Conservation (phyloP, 2,329 filamentous ascomycete species). For the Neofusicoccum sp. region DNA sequence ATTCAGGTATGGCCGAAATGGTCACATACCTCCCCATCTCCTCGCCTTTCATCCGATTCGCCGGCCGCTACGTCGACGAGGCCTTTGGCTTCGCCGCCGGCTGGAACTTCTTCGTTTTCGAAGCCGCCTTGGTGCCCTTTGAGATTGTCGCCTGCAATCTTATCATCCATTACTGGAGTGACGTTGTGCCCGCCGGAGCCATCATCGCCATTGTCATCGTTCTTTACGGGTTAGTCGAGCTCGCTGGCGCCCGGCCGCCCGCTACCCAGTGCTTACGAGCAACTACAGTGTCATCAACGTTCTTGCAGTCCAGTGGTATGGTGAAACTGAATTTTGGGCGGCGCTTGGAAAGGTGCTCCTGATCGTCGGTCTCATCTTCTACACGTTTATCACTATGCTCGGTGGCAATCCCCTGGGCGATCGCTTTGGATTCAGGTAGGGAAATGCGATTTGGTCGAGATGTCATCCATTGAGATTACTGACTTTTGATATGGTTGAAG, state of each 20-base stretch:
- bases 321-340: conserved; percentile 77
- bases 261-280: conserved; percentile 52
- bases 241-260: not conserved
- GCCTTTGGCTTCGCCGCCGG: conserved; percentile 71
- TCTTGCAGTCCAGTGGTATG: conserved; percentile 69
- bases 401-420: conserved; percentile 73
- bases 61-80: conserved; percentile 71
- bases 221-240: conserved; percentile 56
- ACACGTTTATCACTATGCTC: conserved; percentile 80
- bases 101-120: conserved; percentile 73
- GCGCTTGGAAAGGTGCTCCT: conserved; percentile 74
- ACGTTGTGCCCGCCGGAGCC: conserved; percentile 55
- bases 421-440: conserved; percentile 73
- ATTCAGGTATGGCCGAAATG: conserved; percentile 65
- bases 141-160: conserved; percentile 68
- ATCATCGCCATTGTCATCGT: conserved; percentile 71
- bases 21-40: conserved; percentile 74
- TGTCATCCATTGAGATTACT: conserved; percentile 59
- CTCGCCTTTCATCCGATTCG: conserved; percentile 75
- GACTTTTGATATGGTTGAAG: conserved; percentile 65
- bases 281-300: conserved; percentile 65
- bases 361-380: conserved; percentile 65
- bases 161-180: conserved; percentile 74
- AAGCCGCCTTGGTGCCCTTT: conserved; percentile 66
- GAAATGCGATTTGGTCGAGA: conserved; percentile 33